A percentile compares a stretch with the other conserved stretches of the same genome.
Evolutionary conservation across 1,284 basidiomycete genomes (phyloP).

Genomic region (Rhodotorula glutinis): DNA sequence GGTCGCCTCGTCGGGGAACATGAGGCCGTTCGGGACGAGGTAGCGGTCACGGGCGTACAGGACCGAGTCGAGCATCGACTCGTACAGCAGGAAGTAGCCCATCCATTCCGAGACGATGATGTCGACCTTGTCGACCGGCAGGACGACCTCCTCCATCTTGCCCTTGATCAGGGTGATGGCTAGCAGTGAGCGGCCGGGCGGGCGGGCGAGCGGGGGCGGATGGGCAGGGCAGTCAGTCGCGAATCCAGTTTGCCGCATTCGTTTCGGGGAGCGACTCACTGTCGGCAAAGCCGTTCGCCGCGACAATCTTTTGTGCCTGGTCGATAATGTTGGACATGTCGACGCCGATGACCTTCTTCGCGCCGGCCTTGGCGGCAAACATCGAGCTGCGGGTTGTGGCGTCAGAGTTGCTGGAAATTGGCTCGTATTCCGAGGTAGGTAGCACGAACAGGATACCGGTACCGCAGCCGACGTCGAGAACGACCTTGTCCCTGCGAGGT

Average conservation of each 20-base stretch:
- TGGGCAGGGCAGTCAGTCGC: too few species aligned
- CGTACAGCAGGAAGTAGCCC: constrained; percentile 90
- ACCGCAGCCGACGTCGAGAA: constrained; percentile 97
- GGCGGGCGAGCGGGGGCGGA: too few species aligned
- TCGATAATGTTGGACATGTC: constrained; percentile 99
- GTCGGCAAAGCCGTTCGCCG: constrained; percentile 92
- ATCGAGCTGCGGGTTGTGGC: constrained; percentile 54
- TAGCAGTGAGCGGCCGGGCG: too few species aligned
- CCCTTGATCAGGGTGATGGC: constrained; percentile 92
- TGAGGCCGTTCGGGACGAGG: constrained; percentile 75
- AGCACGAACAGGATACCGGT: constrained; percentile 74
- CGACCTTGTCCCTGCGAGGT: constrained; percentile 66
- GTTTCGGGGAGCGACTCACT: too few species aligned
- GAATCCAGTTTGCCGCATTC: too few species aligned
- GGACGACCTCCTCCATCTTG: constrained; percentile 76
- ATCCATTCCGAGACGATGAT: constrained; percentile 99
- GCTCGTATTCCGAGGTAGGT: too few species aligned
- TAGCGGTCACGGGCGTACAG: constrained; percentile 95
- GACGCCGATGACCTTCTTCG: constrained; percentile 92
- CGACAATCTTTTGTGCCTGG: constrained; percentile 94
- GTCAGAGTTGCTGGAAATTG: too few species aligned
- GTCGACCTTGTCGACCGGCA: constrained; percentile 81
- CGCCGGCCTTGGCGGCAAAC: constrained; percentile 98
- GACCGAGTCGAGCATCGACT: constrained; percentile 99
- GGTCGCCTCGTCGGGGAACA: constrained; percentile 94